phyloP scores from a whole-genome alignment of 371 early-diverging fungal species.

The Apophysomyces variabilis region DNA sequence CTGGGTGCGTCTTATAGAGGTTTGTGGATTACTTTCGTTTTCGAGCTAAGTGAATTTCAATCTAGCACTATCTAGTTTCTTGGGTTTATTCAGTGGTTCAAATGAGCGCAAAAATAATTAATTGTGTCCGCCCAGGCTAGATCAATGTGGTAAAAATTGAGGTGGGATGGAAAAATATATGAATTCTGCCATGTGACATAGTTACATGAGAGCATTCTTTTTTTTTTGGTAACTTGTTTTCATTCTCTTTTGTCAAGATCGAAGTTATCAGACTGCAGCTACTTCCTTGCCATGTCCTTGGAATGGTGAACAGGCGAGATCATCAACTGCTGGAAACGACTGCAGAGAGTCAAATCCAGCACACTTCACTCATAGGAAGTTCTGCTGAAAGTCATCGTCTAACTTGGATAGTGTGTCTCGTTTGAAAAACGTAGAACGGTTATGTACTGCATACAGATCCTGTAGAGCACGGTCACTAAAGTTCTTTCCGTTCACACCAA shows the following conservation, averaged over 20 bases:
- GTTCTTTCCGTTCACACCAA: too few species aligned
- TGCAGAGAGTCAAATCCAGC: conserved; percentile 24
- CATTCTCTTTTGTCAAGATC: conserved; percentile 20
- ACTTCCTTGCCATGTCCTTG: conserved; percentile 48
- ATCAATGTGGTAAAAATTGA: too few species aligned
- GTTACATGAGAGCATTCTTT: too few species aligned
- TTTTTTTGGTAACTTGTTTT: conserved; percentile 11
- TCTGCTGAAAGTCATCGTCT: conserved; percentile 50
- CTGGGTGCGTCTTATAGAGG: too few species aligned
- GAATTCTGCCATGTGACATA: too few species aligned
- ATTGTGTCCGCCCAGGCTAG: too few species aligned
- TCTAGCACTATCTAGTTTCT: too few species aligned
- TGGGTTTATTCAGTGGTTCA: too few species aligned
- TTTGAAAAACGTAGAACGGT: conserved; percentile 56
- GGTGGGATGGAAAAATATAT: too few species aligned
- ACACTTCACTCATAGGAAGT: conserved; percentile 57
- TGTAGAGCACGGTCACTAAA: conserved; percentile 59
- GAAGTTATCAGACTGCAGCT: conserved; percentile 43
- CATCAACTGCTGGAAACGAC: conserved; percentile 36
- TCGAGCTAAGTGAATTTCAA: too few species aligned
- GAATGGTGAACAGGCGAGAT: conserved; percentile 47
- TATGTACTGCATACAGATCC: conserved; percentile 60
- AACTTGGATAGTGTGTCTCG: conserved; percentile 48
- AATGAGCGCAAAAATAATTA: too few species aligned
- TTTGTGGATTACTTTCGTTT: too few species aligned